phyloP scores from a whole-genome alignment of 495 filamentous ascomycete species.

The Melanomma pulvis-pyrius region DNA sequence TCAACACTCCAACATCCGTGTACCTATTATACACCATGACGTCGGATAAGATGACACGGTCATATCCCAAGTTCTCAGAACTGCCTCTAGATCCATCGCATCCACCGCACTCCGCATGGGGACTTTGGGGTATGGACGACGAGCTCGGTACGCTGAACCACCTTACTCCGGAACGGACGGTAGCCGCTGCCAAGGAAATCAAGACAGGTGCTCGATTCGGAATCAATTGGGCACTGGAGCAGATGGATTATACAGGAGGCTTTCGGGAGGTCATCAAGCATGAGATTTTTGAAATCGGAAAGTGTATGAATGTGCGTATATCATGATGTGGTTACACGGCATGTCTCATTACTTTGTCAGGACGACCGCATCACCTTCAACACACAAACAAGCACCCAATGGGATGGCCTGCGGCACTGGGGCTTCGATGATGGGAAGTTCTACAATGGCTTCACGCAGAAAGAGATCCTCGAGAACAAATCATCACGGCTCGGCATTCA shows the following conservation, averaged over 20 bases:
- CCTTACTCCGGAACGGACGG: constrained; percentile 25
- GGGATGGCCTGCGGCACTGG: constrained; percentile 36
- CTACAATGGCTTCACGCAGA: constrained; percentile 27
- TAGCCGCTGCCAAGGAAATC: constrained; percentile 32
- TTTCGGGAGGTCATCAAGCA: constrained; percentile 30
- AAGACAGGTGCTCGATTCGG: constrained; percentile 30
- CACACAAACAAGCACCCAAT: constrained; percentile 32
- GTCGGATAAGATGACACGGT: constrained; percentile 10
- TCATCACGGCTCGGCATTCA: constrained; percentile 26
- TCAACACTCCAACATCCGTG: not conserved
- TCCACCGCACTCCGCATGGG: constrained; percentile 34
- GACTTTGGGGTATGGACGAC: constrained; percentile 32
- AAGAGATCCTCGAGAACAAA: constrained; percentile 27
- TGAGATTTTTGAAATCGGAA: constrained; percentile 29
- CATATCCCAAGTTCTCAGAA: constrained; percentile 31
- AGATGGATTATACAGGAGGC: constrained; percentile 32
- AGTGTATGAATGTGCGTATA: constrained; percentile 23
- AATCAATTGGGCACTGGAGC: constrained; percentile 29
- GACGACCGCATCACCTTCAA: constrained; percentile 35
- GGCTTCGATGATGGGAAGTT: constrained; percentile 31
- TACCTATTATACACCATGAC: constrained; percentile 2
- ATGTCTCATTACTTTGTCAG: not conserved
- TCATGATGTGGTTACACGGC: not conserved
- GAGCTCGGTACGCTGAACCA: constrained; percentile 33
- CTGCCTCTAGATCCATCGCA: constrained; percentile 26